Conservation (phyloP, 306 rosid species). For the Quercus agrifolia region DNA sequence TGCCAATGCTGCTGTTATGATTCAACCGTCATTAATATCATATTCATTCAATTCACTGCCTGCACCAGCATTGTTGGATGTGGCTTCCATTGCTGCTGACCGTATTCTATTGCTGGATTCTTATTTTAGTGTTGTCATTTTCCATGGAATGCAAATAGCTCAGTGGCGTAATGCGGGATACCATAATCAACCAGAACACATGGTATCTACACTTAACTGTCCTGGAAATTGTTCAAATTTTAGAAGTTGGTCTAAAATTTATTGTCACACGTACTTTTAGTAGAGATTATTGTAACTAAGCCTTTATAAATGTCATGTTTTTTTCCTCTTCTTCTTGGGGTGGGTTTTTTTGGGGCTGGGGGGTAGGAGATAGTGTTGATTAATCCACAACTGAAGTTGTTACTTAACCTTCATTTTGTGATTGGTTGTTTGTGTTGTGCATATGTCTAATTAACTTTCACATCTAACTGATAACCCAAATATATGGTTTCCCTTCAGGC, state of each 20-base stretch:
- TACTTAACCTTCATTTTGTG: background rate
- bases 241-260: background rate
- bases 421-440: background rate
- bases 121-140: constrained; percentile 84
- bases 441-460: background rate
- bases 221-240: background rate
- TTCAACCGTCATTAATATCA: constrained; percentile 85
- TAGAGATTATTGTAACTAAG: background rate
- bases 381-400: background rate
- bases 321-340: no score
- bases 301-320: background rate
- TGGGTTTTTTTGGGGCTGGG: no score
- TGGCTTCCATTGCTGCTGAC: constrained; percentile 87
- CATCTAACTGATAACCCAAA: background rate
- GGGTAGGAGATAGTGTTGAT: background rate
- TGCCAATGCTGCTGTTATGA: constrained; percentile 95
- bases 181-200: constrained; percentile 85
- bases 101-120: constrained; percentile 89
- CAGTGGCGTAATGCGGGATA: constrained; percentile 99
- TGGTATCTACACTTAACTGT: constrained; percentile 43
- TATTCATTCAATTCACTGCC: constrained; percentile 90
- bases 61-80: constrained; percentile 88
- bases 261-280: background rate
- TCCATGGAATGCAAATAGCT: constrained; percentile 98
- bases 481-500: constrained; percentile 44